Conservation (phyloP, 805 yeast species). For the Kazachstania viticola region DNA sequence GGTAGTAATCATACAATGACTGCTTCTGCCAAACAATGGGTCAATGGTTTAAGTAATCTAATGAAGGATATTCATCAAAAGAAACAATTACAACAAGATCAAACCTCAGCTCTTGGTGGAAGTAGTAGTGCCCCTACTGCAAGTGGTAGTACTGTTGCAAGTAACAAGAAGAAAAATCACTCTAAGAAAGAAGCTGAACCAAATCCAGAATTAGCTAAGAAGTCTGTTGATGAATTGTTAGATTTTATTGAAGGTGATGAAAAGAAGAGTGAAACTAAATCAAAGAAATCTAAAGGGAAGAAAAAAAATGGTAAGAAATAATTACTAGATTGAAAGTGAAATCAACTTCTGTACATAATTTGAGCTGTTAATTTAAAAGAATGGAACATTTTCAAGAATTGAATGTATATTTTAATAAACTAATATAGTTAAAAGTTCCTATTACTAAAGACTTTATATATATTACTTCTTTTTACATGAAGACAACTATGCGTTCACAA, state of each 20-base stretch:
- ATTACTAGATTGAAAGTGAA: too few relatives aligned
- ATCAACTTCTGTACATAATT: too few relatives aligned
- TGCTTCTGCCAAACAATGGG: slow-evolving; percentile 56
- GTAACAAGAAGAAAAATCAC: slow-evolving; percentile 2
- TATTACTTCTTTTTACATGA: neutral
- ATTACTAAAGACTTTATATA: too few relatives aligned
- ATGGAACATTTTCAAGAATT: too few relatives aligned
- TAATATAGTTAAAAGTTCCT: too few relatives aligned
- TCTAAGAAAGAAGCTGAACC: slow-evolving; percentile 27
- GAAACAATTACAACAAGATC: slow-evolving; percentile 19
- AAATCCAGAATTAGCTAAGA: slow-evolving; percentile 46
- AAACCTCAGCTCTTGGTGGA: slow-evolving; percentile 23
- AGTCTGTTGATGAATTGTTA: slow-evolving; percentile 64
- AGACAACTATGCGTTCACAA: slow-evolving; percentile 11
- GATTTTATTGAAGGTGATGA: slow-evolving; percentile 54
- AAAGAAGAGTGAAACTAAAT: slow-evolving; percentile 23
- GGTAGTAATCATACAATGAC: slow-evolving; percentile 64
- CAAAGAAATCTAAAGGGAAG: slow-evolving; percentile 12
- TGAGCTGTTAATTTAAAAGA: too few relatives aligned
- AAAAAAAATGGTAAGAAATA: slow-evolving; percentile 18
- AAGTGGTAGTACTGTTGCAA: slow-evolving; percentile 7
- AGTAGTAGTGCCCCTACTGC: slow-evolving; percentile 8
- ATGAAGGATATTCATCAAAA: slow-evolving; percentile 19
- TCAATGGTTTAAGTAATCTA: slow-evolving; percentile 39
- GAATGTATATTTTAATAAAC: too few relatives aligned